These are phyloP conservation scores for Suillus ampliporus DNA, from an alignment of 768 basidiomycete genomes.

Conservation along the genomic window DNA sequence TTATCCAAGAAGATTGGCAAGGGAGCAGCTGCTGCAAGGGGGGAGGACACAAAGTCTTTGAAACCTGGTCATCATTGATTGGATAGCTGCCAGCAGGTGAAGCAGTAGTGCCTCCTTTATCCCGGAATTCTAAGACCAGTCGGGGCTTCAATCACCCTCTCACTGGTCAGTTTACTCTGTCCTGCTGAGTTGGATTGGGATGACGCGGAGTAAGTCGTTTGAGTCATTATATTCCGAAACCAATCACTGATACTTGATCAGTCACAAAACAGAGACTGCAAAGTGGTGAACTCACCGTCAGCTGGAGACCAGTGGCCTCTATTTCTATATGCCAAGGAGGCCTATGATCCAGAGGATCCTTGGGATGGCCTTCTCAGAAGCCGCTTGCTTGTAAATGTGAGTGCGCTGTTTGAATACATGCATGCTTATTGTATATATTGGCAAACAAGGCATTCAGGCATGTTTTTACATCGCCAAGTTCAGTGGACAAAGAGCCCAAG, in stretches of 20 bases:
- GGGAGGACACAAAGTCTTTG: slow-evolving; percentile 19
- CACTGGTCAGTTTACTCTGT: slow-evolving; percentile 27
- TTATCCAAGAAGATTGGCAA: slow-evolving; percentile 29
- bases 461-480: slow-evolving; percentile 38
- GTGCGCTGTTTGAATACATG: background rate
- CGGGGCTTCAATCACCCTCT: slow-evolving; percentile 23
- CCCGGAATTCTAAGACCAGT: slow-evolving; percentile 20
- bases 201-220: slow-evolving; percentile 17
- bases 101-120: slow-evolving; percentile 12
- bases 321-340: slow-evolving; percentile 25
- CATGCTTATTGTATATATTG: slow-evolving; percentile 13
- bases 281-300: slow-evolving; percentile 21
- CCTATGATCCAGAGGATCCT: slow-evolving; percentile 29
- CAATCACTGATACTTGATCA: background rate
- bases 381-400: slow-evolving; percentile 25
- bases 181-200: slow-evolving; percentile 28
- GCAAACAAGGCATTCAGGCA: slow-evolving; percentile 30
- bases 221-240: background rate
- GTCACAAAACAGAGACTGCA: slow-evolving; percentile 10
- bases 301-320: slow-evolving; percentile 33
- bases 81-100: slow-evolving; percentile 27
- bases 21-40: slow-evolving; percentile 22
- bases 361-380: slow-evolving; percentile 34
- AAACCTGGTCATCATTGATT: slow-evolving; percentile 28
- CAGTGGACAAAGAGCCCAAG: slow-evolving; percentile 31